These are phyloP conservation scores for Selenicereus undatus DNA, from an alignment of 148 eudicot genomes.

Conservation along the genomic window DNA sequence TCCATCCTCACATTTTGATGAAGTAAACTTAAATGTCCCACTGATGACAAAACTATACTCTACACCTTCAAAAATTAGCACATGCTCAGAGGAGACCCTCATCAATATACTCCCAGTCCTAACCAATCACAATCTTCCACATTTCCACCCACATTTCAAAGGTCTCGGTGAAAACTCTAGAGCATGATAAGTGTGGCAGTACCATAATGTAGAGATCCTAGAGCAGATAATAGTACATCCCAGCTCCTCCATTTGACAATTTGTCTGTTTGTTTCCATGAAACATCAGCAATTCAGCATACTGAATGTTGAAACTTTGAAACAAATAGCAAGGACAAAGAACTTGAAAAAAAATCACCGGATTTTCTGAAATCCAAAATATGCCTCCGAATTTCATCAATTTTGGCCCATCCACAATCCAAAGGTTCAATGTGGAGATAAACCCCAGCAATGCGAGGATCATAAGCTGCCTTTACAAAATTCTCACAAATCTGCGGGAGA, in stretches of 20 bases:
- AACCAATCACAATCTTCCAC: too few species aligned
- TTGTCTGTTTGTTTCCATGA: not conserved
- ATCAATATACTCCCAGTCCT: too few species aligned
- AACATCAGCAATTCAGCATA: not conserved
- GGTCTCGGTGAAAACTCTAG: too few species aligned
- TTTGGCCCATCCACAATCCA: slow-evolving; percentile 93
- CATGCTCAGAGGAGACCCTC: too few species aligned
- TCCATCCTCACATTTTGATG: not conserved
- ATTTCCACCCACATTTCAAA: too few species aligned
- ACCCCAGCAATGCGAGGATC: slow-evolving; percentile 90
- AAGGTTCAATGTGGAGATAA: slow-evolving; percentile 83
- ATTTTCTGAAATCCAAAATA: slow-evolving; percentile 78
- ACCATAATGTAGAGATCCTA: not conserved
- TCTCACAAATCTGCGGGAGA: slow-evolving; percentile 92
- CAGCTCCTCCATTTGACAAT: not conserved
- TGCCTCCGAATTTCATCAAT: slow-evolving; percentile 93
- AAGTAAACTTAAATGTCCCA: not conserved
- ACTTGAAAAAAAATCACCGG: slow-evolving; percentile 37
- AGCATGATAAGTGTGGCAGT: too few species aligned
- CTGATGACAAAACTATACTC: too few species aligned
- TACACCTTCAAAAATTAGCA: too few species aligned
- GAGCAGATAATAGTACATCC: not conserved
- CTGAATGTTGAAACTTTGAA: not conserved
- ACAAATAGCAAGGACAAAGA: not conserved
- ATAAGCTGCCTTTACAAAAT: slow-evolving; percentile 83